Evolutionary conservation across 2,329 filamentous ascomycete species (phyloP).

Genomic region (Fusarium proliferatum): DNA sequence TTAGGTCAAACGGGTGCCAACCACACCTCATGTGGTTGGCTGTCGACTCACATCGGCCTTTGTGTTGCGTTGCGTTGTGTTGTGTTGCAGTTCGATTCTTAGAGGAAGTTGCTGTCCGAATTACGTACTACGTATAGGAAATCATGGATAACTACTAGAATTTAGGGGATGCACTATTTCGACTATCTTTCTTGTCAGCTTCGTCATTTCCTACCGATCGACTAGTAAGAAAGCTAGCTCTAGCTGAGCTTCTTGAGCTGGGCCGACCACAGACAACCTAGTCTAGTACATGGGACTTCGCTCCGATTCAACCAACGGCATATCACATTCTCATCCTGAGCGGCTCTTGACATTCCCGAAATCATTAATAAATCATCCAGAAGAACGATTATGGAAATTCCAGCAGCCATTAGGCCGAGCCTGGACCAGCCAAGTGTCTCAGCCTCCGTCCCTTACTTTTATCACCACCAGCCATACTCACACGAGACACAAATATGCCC

Average conservation of each 20-base stretch:
- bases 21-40: background rate
- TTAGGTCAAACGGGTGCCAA: conserved; percentile 1
- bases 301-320: background rate
- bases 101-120: background rate
- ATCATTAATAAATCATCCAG: background rate
- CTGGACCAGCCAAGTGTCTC: conserved; percentile 17
- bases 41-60: background rate
- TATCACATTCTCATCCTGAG: background rate
- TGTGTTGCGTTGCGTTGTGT: background rate
- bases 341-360: conserved; percentile 6
- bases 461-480: background rate
- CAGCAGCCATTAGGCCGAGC: background rate
- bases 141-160: background rate
- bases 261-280: background rate
- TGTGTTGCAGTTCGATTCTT: background rate
- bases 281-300: background rate
- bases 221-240: background rate
- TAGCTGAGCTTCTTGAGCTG: background rate
- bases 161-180: background rate
- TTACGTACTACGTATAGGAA: background rate
- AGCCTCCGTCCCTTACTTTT: background rate
- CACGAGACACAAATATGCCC: background rate
- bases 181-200: conserved; percentile 1
- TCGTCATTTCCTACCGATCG: conserved; percentile 3
- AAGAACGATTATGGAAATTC: background rate